A percentile compares a stretch with the other conserved stretches of the same genome.
Conservation (phyloP, 805 yeast species). For the Yarrowia sp. region DNA sequence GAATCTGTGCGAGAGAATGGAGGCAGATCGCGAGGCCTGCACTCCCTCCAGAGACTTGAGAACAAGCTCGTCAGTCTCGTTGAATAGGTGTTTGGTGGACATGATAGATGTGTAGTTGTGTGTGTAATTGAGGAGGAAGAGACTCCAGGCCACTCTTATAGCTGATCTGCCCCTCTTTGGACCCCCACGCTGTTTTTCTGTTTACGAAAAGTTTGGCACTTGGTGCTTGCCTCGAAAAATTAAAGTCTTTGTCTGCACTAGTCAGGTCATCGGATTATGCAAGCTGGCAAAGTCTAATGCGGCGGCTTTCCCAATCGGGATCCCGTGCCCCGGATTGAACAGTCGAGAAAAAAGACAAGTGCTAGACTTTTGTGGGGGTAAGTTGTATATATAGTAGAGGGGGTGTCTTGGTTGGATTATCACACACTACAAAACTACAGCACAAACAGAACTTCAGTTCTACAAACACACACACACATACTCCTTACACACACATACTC, state of each 20-base stretch:
- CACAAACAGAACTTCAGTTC: too few relatives aligned
- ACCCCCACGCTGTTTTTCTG: slow-evolving; percentile 6
- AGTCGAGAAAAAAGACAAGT: neutral
- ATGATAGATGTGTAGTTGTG: slow-evolving; percentile 39
- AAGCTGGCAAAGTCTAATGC: neutral
- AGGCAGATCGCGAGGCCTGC: slow-evolving; percentile 51
- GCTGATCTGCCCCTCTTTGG: slow-evolving; percentile 6
- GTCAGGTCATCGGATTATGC: slow-evolving; percentile 38
- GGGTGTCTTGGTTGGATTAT: too few relatives aligned
- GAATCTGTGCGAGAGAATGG: slow-evolving; percentile 53
- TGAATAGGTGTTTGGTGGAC: slow-evolving; percentile 56
- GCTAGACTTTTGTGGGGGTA: neutral
- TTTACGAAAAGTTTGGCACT: neutral
- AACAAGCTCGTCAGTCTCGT: slow-evolving; percentile 52
- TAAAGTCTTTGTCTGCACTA: slow-evolving; percentile 1
- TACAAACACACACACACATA: neutral
- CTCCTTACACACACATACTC: neutral
- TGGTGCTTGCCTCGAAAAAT: slow-evolving; percentile 5
- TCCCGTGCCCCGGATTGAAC: slow-evolving; percentile 14
- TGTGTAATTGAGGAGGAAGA: neutral
- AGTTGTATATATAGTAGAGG: neutral
- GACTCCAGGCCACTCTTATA: neutral
- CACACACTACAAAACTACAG: neutral
- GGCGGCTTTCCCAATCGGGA: slow-evolving; percentile 31
- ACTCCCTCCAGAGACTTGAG: slow-evolving; percentile 53